Base-by-base conservation (phyloP, 345 rosid genomes). In the Garcia nutans region DNA sequence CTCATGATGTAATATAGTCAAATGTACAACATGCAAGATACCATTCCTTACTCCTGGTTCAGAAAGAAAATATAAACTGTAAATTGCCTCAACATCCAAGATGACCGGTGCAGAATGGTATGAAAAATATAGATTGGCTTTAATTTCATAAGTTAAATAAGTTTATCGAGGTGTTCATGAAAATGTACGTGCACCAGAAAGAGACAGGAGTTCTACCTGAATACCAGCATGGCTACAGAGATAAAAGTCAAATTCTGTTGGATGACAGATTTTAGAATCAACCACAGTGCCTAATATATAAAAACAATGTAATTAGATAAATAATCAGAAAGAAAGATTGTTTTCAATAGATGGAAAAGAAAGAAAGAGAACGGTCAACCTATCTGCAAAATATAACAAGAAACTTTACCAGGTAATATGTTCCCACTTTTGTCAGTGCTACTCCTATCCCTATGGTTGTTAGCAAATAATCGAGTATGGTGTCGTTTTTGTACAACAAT, bases 181-280 rank as follows among this genome's bases (percentile, higher is more conserved):
- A 20, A 41, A 58, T 16, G 44, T 50, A 49, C 33, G 1, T 12
- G 5, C 5, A 26, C 50, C 13, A 23, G 44, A 55, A 47, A 55
- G 63, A 47, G 41, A 47, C 33, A 44, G 69, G 42, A 55, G 54
- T 37, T 73, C 69, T 81, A 93, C 99, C 99, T 93, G 99, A 80
- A 96, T 89, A 41, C 99, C 98, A 42, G 99, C 99, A 70, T 96
- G 99, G 78, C 99, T 96, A 83, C 99, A 96, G 42, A 96, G 97
- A 79, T 96, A 96, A 76, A 96, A 96, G 74, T 96, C 98, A 63
- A 96, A 96, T 70, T 96, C 99, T 2, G 97, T 87, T 22, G 99
- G 98, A 89, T 96, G 99, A 69, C 99, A 96, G 77, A 96, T 96
- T 72, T 89, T 96, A 3, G 97, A 76, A 79, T 96, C 99, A 24